Conservation (phyloP, 768 basidiomycete species). For the Lentinus tigrinus region DNA sequence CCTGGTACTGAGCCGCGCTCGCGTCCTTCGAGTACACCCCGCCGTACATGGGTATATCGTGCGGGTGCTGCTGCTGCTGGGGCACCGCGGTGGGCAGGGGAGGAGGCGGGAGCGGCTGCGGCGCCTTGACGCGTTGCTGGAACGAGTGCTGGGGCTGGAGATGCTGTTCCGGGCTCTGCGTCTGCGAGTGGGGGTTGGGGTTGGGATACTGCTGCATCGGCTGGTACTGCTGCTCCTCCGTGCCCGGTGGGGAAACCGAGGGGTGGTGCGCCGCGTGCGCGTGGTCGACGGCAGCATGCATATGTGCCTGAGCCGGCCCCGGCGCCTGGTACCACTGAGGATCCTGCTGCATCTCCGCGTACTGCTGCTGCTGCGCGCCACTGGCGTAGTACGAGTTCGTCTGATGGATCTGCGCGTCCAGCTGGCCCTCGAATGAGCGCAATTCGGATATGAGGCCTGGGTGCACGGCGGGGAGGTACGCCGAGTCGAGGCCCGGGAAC, state of each 20-base stretch:
- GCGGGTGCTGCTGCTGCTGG: background rate
- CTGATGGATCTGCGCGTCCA: conserved; percentile 28
- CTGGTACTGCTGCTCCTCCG: background rate
- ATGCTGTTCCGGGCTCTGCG: background rate
- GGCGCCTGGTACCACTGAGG: background rate
- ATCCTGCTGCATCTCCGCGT: conserved; percentile 4
- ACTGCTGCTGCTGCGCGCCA: background rate
- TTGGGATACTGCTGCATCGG: background rate
- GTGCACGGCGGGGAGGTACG: conserved; percentile 27
- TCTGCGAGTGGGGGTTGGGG: background rate
- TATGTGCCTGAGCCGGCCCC: too few relatives aligned
- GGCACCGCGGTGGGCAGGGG: background rate
- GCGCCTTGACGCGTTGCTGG: background rate
- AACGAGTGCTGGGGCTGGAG: background rate
- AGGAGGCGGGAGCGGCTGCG: background rate
- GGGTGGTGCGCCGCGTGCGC: background rate
- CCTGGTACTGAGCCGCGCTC: background rate
- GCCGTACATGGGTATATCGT: conserved; percentile 1
- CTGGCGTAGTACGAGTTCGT: conserved; percentile 1
- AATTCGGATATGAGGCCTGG: conserved; percentile 33
- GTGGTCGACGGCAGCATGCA: background rate
- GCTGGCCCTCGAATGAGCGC: conserved; percentile 27
- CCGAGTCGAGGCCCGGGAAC: conserved; percentile 19
- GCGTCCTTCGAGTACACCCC: background rate
- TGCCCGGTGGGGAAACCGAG: background rate